Evolutionary conservation across 1,284 basidiomycete species (phyloP).

Genomic region (Agaricales sp.): DNA sequence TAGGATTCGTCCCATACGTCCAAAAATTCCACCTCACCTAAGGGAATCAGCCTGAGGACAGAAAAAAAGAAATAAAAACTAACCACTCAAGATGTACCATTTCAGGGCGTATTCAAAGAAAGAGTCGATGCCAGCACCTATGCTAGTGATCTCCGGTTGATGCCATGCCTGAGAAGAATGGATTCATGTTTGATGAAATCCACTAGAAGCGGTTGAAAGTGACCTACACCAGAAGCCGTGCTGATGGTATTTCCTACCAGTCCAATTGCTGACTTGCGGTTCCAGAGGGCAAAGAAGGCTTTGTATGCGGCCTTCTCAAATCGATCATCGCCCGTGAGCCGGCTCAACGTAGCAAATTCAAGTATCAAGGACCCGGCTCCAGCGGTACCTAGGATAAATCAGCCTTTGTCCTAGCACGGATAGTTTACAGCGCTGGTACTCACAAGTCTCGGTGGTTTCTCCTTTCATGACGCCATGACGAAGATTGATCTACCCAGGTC

Average conservation of each 20-base stretch:
- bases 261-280: constrained; percentile 71
- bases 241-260: constrained; percentile 87
- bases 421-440: constrained; percentile 18
- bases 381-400: constrained; percentile 55
- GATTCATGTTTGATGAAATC: constrained; percentile 2
- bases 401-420: too few relatives aligned
- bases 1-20: constrained; percentile 92
- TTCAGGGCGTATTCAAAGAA: constrained; percentile 90
- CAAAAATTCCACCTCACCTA: constrained; percentile 80
- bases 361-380: constrained; percentile 87
- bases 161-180: constrained; percentile 45
- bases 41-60: constrained; percentile 9
- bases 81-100: constrained; percentile 85
- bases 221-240: constrained; percentile 62
- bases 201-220: constrained; percentile 2
- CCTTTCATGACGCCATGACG: constrained; percentile 57
- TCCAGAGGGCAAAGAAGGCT: constrained; percentile 90
- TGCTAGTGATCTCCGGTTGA: constrained; percentile 64
- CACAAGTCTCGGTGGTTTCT: constrained; percentile 74
- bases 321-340: constrained; percentile 76
- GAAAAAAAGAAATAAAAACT: constrained; percentile 15
- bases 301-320: constrained; percentile 80
- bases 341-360: constrained; percentile 86
- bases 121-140: constrained; percentile 89
- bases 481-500: constrained; percentile 56